phyloP scores from a whole-genome alignment of 2,329 filamentous ascomycete species.

The Neonectria neomacrospora region DNA sequence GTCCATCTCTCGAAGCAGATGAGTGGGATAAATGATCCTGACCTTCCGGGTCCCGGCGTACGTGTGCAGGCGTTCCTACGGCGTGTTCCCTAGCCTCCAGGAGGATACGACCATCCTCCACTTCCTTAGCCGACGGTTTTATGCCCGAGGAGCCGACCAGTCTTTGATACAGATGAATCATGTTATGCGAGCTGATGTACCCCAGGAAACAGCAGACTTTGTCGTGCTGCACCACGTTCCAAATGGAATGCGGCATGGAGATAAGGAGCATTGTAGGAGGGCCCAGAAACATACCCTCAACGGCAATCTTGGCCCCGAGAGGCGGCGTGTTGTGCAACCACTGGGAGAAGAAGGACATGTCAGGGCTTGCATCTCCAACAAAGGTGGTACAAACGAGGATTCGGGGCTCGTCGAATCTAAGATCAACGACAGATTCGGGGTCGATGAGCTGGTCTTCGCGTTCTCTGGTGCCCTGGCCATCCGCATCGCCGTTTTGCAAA shows the following conservation, averaged over 20 bases:
- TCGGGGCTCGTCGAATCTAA: conserved; percentile 70
- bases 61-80: conserved; percentile 48
- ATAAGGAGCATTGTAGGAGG: conserved; percentile 74
- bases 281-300: conserved; percentile 75
- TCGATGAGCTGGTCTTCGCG: conserved; percentile 57
- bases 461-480: conserved; percentile 37
- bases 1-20: conserved; percentile 40
- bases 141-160: conserved; percentile 61
- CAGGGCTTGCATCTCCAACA: conserved; percentile 71
- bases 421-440: conserved; percentile 61
- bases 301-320: conserved; percentile 67
- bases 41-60: conserved; percentile 44
- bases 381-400: conserved; percentile 76
- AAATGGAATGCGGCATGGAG: conserved; percentile 72
- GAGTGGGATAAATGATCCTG: conserved; percentile 42
- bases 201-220: conserved; percentile 74
- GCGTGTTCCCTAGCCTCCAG: conserved; percentile 63
- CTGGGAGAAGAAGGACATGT: conserved; percentile 73
- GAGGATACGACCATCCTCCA: conserved; percentile 67
- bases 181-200: conserved; percentile 74
- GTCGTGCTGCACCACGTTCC: conserved; percentile 73
- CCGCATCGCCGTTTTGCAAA: conserved; percentile 45
- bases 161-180: conserved; percentile 71
- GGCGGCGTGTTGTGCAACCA: conserved; percentile 71
- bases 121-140: conserved; percentile 61